phyloP scores from a whole-genome alignment of 2,329 filamentous ascomycete species.

The Trichoderma sp. region DNA sequence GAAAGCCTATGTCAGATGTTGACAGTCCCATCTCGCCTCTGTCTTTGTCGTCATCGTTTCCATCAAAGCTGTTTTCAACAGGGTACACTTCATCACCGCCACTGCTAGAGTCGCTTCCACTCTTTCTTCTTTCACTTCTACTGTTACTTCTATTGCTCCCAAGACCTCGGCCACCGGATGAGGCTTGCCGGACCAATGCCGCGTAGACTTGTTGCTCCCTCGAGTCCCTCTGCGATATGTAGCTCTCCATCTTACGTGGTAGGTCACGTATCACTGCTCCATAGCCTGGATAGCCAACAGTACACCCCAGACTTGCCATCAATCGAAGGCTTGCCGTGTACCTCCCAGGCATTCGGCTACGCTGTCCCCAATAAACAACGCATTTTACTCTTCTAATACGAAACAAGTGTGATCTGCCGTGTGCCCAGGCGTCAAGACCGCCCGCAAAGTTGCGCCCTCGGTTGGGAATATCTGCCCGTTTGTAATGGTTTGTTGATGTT shows the following conservation, averaged over 20 bases:
- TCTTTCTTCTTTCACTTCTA: not conserved
- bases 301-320: conserved; percentile 55
- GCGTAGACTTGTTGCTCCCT: not conserved
- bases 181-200: not conserved
- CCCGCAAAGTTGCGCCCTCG: not conserved
- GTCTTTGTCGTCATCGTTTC: too few relatives aligned
- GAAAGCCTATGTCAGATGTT: not conserved
- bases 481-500: not conserved
- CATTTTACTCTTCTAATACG: conserved; percentile 25
- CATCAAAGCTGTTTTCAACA: too few relatives aligned
- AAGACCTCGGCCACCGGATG: not conserved
- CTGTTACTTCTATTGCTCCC: too few relatives aligned
- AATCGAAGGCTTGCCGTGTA: conserved; percentile 60
- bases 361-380: conserved; percentile 72
- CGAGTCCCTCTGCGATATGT: not conserved
- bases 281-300: conserved; percentile 58
- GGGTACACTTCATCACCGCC: not conserved
- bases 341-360: conserved; percentile 65
- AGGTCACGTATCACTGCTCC: conserved; percentile 57
- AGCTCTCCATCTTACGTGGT: conserved; percentile 19
- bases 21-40: not conserved
- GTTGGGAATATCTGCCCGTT: not conserved
- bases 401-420: not conserved
- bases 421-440: not conserved
- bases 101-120: not conserved